Conservation (phyloP, 208 protist species). For the Acanthamoeba triangularis region DNA sequence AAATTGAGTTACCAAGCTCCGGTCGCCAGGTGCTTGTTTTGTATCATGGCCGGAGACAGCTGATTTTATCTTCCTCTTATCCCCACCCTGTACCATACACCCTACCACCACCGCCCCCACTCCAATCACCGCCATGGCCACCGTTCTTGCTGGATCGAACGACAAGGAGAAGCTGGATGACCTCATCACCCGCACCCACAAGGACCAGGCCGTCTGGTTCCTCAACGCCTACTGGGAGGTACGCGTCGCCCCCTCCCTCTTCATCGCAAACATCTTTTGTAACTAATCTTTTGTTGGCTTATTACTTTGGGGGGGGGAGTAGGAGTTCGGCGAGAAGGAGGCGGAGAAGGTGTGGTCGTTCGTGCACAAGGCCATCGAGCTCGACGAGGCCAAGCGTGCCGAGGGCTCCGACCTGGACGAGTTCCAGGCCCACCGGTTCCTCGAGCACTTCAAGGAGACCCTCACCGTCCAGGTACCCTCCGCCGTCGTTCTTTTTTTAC, state of each 20-base stretch:
- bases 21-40: not conserved
- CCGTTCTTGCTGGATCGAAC: not conserved
- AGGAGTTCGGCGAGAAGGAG: conserved; percentile 11
- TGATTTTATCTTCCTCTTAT: no score
- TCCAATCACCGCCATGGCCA: not conserved
- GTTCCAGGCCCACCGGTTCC: not conserved
- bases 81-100: not conserved
- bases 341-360: not conserved
- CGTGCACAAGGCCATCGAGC: not conserved
- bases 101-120: not conserved
- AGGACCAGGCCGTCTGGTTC: conserved; percentile 57
- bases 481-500: not conserved
- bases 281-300: no score
- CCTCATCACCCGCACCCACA: conserved; percentile 28
- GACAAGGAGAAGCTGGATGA: conserved; percentile 34
- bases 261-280: no score
- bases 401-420: not conserved
- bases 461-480: not conserved
- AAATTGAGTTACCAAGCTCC: no score
- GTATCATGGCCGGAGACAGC: no score
- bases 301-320: no score
- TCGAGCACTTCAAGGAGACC: conserved; percentile 13
- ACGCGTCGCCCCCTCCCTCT: not conserved
- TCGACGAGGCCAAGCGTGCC: conserved; percentile 6
- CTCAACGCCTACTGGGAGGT: conserved; percentile 34